Evolutionary conservation across 768 basidiomycete genomes (phyloP).

Genomic region (Panaeolus papilionaceus): DNA sequence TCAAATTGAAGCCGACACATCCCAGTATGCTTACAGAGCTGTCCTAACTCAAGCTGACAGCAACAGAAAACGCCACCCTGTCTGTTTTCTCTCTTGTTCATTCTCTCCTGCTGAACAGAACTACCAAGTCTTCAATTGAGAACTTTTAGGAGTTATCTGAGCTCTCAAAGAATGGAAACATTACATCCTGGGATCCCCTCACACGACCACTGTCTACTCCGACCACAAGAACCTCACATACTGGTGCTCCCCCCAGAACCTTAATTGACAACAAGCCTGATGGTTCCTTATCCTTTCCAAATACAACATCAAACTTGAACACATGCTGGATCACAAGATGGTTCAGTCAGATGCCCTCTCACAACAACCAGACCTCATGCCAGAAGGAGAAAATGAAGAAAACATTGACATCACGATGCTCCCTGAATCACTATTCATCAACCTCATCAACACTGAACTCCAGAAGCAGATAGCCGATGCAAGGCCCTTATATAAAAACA

Average conservation of each 20-base stretch:
- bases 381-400: too few relatives aligned
- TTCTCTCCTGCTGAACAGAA: slow-evolving; percentile 16
- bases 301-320: slow-evolving; percentile 40
- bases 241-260: slow-evolving; percentile 29
- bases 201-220: slow-evolving; percentile 13
- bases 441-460: too few relatives aligned
- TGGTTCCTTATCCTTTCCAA: slow-evolving; percentile 45
- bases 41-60: slow-evolving; percentile 35
- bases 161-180: too few relatives aligned
- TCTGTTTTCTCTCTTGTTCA: too few relatives aligned
- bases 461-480: too few relatives aligned
- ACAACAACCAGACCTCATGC: neutral
- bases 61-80: slow-evolving; percentile 37
- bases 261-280: slow-evolving; percentile 42
- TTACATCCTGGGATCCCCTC: too few relatives aligned
- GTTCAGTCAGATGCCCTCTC: slow-evolving; percentile 35
- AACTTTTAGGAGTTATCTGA: too few relatives aligned
- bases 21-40: slow-evolving; percentile 2
- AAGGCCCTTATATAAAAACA: too few relatives aligned
- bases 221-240: slow-evolving; percentile 43
- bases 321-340: slow-evolving; percentile 35
- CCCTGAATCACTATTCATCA: too few relatives aligned
- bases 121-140: too few relatives aligned
- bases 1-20: too few relatives aligned
- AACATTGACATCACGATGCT: too few relatives aligned